Evolutionary conservation across 208 protist genomes (phyloP).

Genomic region (Phytomonas francai): DNA sequence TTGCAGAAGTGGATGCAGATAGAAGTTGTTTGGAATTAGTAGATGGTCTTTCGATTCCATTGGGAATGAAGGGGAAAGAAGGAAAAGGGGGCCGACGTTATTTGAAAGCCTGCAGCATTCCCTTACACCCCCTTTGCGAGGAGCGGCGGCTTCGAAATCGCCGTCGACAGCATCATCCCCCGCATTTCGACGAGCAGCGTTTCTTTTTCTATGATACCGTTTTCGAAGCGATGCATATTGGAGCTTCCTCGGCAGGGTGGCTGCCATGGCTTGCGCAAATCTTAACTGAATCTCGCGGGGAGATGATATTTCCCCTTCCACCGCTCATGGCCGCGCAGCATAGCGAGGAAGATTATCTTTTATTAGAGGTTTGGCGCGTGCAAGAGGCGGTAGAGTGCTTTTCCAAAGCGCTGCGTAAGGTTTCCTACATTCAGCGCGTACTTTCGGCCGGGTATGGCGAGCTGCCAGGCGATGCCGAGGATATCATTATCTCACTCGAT

Average conservation of each 20-base stretch:
- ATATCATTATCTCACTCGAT: constrained; percentile 28
- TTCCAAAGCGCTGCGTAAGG: constrained; percentile 23
- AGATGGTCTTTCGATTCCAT: constrained; percentile 26
- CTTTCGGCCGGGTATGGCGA: constrained; percentile 48
- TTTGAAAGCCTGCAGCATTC: neutral
- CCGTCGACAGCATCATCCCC: constrained; percentile 20
- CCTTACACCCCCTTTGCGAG: constrained; percentile 18
- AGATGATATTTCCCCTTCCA: constrained; percentile 28
- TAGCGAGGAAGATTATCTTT: constrained; percentile 15
- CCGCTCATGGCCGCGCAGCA: constrained; percentile 25
- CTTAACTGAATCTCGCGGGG: constrained; percentile 25
- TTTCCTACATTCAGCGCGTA: constrained; percentile 47
- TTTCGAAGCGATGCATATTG: constrained; percentile 45
- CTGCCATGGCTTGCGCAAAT: constrained; percentile 59
- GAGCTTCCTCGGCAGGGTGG: constrained; percentile 25
- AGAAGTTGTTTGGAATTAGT: constrained; percentile 15
- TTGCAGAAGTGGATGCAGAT: constrained; percentile 18
- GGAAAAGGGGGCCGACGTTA: neutral
- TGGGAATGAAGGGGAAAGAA: neutral
- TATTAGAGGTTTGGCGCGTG: constrained; percentile 47
- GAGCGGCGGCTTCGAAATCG: constrained; percentile 22
- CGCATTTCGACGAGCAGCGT: constrained; percentile 47
- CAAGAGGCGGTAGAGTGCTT: constrained; percentile 22
- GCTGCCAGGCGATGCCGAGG: constrained; percentile 44
- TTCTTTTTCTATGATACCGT: constrained; percentile 58